Evolutionary conservation across 139 green algal species (phyloP), one percentile per base, ranked within the genome.

Genomic region (Haematococcus lacustris): DNA sequence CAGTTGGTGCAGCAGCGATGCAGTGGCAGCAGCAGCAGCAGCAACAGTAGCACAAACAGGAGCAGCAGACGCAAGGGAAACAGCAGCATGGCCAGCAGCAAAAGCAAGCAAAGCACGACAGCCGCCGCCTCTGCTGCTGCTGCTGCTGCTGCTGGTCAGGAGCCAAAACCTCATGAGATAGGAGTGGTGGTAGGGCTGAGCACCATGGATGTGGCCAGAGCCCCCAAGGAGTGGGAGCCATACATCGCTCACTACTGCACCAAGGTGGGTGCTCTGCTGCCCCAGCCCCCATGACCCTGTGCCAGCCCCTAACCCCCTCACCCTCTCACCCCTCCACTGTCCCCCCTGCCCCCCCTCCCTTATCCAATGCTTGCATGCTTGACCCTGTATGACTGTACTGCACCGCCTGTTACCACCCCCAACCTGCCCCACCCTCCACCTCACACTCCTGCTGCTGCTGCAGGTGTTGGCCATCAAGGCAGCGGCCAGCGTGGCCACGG

Each of bases 121-220:
- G 21, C 47, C 47, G 21, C 13, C 21, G 21, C 13, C 13, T 21
- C 13, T 13, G 13, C 47, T 57, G 13, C 47, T 21, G 21, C 13
- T 28, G 13, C 47, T 21, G 13, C 21, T 64, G 53, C 53, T 64
- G 53, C n/a, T n/a, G n/a, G n/a, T 9, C 61, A 78, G 73, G 79
- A 84, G 71, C 79, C 79, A 0, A 79, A 71, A 13, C 68, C 79
- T 1, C 73, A 68, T 35, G 75, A 84, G 68, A 59, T 84, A 23
- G 79, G 79, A 1, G 68, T 84, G 7, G 67, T 84, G 51, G 68
- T 70, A 13, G 79, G 79, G 3, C 66, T 84, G 32, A 57, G 40
- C 71, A 78, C 41, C 35, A 21, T 17, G 1, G 78, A 83, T 57
- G 59, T 83, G 35, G 63, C 63, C 43, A 40, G 73, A 2, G 74